A percentile compares a stretch with the other conserved stretches of the same genome.
Conservation (phyloP, 1,284 basidiomycete species). For the Malassezia yamatoensis region DNA sequence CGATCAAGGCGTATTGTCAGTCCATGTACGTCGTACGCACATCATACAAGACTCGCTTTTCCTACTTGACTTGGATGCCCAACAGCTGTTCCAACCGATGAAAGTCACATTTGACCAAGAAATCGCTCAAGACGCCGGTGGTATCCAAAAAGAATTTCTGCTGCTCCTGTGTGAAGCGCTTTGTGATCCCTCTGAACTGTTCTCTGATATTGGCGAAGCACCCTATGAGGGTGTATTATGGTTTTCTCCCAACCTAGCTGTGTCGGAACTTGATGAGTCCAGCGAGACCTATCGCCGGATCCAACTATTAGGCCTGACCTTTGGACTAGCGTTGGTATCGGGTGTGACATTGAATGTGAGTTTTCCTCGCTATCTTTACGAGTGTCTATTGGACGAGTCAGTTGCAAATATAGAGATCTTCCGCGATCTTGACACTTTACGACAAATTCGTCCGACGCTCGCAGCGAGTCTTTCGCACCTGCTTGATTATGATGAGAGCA, state of each 20-base stretch:
- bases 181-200: not conserved
- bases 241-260: not conserved
- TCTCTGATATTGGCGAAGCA: slow-evolving; percentile 8
- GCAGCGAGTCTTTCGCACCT: slow-evolving; percentile 19
- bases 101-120: slow-evolving; percentile 27
- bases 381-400: slow-evolving; percentile 18
- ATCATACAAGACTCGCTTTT: slow-evolving; percentile 13
- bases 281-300: slow-evolving; percentile 1
- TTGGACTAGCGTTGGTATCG: slow-evolving; percentile 27
- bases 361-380: slow-evolving; percentile 17
- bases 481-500: slow-evolving; percentile 15
- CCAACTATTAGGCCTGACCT: slow-evolving; percentile 22
- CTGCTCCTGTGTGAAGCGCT: slow-evolving; percentile 20
- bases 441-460: slow-evolving; percentile 18
- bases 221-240: slow-evolving; percentile 7
- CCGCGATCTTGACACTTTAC: slow-evolving; percentile 19
- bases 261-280: not conserved
- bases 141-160: slow-evolving; percentile 32
- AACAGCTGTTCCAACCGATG: slow-evolving; percentile 14
- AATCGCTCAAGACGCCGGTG: slow-evolving; percentile 30
- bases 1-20: not conserved
- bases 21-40: slow-evolving; percentile 4
- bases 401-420: not conserved
- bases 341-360: slow-evolving; percentile 24
- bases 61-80: slow-evolving; percentile 7